Evolutionary conservation across 805 yeast genomes (phyloP).

Genomic region (Lipomyces sp.): DNA sequence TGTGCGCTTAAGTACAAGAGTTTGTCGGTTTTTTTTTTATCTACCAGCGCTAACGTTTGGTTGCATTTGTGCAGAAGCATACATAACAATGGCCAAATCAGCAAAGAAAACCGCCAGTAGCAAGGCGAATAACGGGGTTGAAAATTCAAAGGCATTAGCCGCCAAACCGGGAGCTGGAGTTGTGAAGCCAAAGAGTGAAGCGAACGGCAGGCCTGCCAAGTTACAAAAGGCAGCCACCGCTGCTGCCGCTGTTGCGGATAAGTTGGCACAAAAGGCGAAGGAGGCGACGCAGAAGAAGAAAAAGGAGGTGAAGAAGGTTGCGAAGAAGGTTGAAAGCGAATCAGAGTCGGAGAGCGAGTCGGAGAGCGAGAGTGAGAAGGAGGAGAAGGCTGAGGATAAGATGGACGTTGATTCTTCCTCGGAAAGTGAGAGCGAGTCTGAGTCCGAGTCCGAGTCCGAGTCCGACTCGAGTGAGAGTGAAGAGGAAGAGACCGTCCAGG

Average conservation of each 20-base stretch:
- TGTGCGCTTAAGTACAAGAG: too few species aligned
- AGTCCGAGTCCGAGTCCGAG: constrained; percentile 35
- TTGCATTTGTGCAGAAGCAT: too few species aligned
- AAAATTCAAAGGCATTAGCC: constrained; percentile 31
- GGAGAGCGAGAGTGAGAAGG: not conserved
- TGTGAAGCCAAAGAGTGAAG: constrained; percentile 37
- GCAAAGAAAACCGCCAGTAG: constrained; percentile 5
- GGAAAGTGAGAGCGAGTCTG: constrained; percentile 25
- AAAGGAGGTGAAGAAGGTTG: constrained; percentile 12
- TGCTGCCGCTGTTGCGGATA: constrained; percentile 44
- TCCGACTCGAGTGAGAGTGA: constrained; percentile 22
- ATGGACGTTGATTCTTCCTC: constrained; percentile 24
- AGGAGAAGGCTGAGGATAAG: constrained; percentile 24
- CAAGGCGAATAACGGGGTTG: not conserved
- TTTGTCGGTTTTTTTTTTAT: too few species aligned
- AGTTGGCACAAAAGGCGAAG: constrained; percentile 41
- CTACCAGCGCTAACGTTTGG: too few species aligned
- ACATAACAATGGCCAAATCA: constrained; percentile 28
- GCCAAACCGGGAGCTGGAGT: constrained; percentile 36
- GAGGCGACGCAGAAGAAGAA: constrained; percentile 39
- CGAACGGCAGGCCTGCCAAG: constrained; percentile 33
- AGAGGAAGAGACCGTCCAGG: constrained; percentile 34
- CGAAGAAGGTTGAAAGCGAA: constrained; percentile 20
- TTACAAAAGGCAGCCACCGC: constrained; percentile 39
- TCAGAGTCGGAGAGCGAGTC: constrained; percentile 35